Evolutionary conservation across 352 stramenopile species (phyloP).

Genomic region (Phytophthora podocarpi): DNA sequence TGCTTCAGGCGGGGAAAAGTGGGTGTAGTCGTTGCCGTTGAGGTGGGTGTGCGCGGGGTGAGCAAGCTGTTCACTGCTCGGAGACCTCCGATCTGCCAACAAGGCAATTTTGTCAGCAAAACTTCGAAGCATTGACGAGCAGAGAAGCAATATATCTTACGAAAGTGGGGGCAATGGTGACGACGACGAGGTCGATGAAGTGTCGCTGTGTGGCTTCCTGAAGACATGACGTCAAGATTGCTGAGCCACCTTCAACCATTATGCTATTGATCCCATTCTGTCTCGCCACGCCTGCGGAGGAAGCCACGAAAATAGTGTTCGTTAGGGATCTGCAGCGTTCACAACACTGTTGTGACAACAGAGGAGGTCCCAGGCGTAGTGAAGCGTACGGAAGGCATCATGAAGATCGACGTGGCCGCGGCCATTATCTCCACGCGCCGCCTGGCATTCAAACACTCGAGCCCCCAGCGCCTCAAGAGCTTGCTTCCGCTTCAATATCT

Average conservation of each 20-base stretch:
- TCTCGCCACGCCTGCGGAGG: constrained; percentile 38
- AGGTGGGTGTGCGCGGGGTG: not conserved
- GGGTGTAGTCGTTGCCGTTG: not conserved
- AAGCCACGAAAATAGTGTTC: not conserved
- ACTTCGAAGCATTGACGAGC: not conserved
- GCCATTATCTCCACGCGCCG: constrained; percentile 15
- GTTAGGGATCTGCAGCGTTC: not conserved
- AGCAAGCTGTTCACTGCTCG: constrained; percentile 47
- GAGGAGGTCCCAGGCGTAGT: not conserved
- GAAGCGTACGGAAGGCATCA: constrained; percentile 58
- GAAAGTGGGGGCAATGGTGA: constrained; percentile 85
- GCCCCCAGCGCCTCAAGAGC: constrained; percentile 53
- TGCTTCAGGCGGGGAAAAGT: constrained; percentile 42
- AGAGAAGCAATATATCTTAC: constrained; percentile 35
- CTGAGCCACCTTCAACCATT: constrained; percentile 85
- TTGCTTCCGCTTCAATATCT: constrained; percentile 38
- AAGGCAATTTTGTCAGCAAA: constrained; percentile 5
- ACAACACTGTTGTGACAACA: not conserved
- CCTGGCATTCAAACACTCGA: constrained; percentile 45
- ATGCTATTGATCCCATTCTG: constrained; percentile 57
- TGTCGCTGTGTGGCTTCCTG: constrained; percentile 35
- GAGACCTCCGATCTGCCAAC: constrained; percentile 61
- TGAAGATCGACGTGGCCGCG: constrained; percentile 56
- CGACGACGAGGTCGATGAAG: constrained; percentile 70
- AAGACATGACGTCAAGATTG: constrained; percentile 79